Conservation (phyloP, 306 rosid species). For the Malus fusca region DNA sequence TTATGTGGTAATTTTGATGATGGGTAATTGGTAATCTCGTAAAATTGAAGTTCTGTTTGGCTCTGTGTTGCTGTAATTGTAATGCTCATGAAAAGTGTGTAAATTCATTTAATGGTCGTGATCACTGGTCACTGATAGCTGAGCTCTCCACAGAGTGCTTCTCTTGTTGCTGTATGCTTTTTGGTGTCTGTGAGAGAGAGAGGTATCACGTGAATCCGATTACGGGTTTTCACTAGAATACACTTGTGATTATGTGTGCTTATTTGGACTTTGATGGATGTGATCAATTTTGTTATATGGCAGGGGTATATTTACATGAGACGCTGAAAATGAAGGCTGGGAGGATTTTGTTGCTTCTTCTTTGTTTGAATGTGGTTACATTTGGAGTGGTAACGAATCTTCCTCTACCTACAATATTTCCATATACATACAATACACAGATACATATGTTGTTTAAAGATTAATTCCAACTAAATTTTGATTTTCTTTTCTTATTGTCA, state of each 20-base stretch:
- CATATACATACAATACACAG: not conserved
- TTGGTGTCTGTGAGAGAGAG: not conserved
- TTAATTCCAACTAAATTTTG: not conserved
- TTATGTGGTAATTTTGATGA: not conserved
- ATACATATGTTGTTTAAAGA: not conserved
- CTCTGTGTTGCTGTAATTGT: not conserved
- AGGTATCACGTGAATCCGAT: not conserved
- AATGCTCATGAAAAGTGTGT: not conserved
- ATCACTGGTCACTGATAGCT: not conserved
- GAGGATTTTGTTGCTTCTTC: constrained; percentile 32
- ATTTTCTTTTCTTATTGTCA: not conserved
- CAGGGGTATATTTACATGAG: constrained; percentile 26
- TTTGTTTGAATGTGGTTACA: constrained; percentile 33
- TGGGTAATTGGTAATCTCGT: not conserved
- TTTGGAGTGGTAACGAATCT: constrained; percentile 45
- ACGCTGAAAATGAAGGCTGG: constrained; percentile 41
- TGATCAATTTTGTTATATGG: not conserved
- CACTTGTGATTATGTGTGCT: not conserved
- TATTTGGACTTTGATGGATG: not conserved
- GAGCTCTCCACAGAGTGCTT: not conserved
- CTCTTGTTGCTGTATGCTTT: no score
- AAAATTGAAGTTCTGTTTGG: not conserved
- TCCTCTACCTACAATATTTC: not conserved
- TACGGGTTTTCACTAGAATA: not conserved
- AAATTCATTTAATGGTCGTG: not conserved